Percentiles rank a stretch among this genome's conserved stretches.
These are phyloP conservation scores for Hortaea sp. DNA, from an alignment of 2,329 filamentous ascomycete genomes.

Conservation along the genomic window DNA sequence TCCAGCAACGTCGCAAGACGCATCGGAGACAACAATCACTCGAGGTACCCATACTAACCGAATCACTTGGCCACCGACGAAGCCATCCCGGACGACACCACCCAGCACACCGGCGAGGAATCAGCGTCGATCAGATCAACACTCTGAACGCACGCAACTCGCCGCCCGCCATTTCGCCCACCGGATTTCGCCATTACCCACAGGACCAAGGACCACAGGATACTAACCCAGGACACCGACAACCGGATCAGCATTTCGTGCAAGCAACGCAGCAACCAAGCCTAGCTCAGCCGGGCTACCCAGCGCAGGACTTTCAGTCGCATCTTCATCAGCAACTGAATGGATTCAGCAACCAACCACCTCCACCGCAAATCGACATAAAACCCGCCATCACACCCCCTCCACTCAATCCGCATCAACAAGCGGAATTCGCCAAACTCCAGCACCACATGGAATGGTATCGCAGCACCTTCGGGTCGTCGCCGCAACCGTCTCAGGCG, in stretches of 20 bases:
- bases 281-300: conserved; percentile 65
- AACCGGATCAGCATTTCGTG: conserved; percentile 71
- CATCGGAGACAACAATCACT: conserved; percentile 85
- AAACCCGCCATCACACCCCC: conserved; percentile 9
- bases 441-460: conserved; percentile 23
- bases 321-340: conserved; percentile 45
- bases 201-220: conserved; percentile 29
- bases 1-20: conserved; percentile 63
- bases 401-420: conserved; percentile 12
- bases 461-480: conserved; percentile 15
- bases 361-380: conserved; percentile 7
- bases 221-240: conserved; percentile 45
- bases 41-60: conserved; percentile 62
- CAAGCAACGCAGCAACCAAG: conserved; percentile 85
- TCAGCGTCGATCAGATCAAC: conserved; percentile 64
- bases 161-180: conserved; percentile 10
- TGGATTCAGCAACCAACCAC: conserved; percentile 19
- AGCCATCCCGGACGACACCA: conserved; percentile 25
- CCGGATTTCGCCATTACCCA: conserved; percentile 43
- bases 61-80: conserved; percentile 51
- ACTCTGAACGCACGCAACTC: background rate
- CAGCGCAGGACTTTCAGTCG: conserved; percentile 29
- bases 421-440: conserved; percentile 19
- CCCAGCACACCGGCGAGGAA: conserved; percentile 62
- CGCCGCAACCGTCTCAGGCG: conserved; percentile 4